Base-by-base conservation (phyloP, 1,284 basidiomycete genomes). In the Puccinia brachypodii region DNA sequence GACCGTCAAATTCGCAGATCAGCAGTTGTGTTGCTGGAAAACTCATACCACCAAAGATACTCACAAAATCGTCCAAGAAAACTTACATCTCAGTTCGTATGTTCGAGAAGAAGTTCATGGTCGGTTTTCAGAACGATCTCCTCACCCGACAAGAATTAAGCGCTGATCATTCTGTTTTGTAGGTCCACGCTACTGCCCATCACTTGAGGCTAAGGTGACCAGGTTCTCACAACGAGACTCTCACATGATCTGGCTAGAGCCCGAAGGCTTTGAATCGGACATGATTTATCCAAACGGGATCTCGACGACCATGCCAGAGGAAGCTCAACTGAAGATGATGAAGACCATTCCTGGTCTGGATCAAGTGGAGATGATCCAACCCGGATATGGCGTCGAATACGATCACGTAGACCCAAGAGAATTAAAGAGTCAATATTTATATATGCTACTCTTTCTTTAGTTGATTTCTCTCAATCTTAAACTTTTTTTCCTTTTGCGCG, bases 361-460 rank as follows among this genome's bases (percentile, higher is more conserved):
- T 87, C 91, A 92, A 33, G 94, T 92, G 13, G 90, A 91, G 84
- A 92, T 96, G 88, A 89, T 93, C 2, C 88, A 89, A 83, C 93
- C 94, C 0, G 94, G 94, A 0, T 96, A 96, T 87, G 94, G 94
- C 0, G 94, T 96, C 47, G 94, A 96, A 85, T 96, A 96, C 84
- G 94, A 96, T 84, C 92, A 94, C 85, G 89, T 96, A n/a, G 94
- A 96, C 87, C 92, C 94, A 6, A 88, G 93, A 50, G 94, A 95
- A 84, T 88, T 96, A 53, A 88, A 88, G 40, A 88, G 92, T 93
- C 31, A 25, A 81, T 58, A 58, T 8, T 50, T 22, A 9, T 9
- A 50, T 50, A 9, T 50, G 9, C 22, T 50, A 22, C 47, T 50
- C 11, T 13, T 14, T 83, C 25, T 83, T 90, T 88, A 19, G 11